Percentiles rank a stretch among this genome's conserved stretches.
phyloP scores from a whole-genome alignment of 805 yeast species.

The Yamadazyma olivae region DNA sequence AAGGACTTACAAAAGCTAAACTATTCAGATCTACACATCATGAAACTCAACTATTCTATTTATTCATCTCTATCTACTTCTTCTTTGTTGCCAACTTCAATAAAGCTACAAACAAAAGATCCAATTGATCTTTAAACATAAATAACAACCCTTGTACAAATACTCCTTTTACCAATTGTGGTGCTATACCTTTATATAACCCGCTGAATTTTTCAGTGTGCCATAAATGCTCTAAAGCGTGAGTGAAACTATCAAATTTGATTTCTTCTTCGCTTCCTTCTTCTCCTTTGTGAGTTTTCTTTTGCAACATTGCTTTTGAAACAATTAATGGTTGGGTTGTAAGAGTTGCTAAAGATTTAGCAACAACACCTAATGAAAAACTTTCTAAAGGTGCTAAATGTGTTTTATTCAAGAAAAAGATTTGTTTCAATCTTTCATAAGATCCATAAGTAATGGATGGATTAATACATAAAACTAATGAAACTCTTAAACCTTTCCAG shows the following conservation, averaged over 20 bases:
- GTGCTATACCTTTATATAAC: slow-evolving; percentile 76
- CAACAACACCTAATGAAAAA: slow-evolving; percentile 71
- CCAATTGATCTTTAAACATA: slow-evolving; percentile 73
- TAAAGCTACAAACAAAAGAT: slow-evolving; percentile 34
- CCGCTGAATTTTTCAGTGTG: slow-evolving; percentile 61
- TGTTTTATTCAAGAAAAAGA: slow-evolving; percentile 41
- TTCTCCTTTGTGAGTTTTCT: slow-evolving; percentile 25
- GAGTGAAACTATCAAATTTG: slow-evolving; percentile 55
- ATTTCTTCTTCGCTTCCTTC: slow-evolving; percentile 28
- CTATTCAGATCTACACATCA: no score
- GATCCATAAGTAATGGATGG: slow-evolving; percentile 88
- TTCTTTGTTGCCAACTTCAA: slow-evolving; percentile 20
- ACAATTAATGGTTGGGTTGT: slow-evolving; percentile 83
- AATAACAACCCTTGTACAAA: slow-evolving; percentile 81
- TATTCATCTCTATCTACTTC: not conserved
- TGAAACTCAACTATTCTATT: not conserved
- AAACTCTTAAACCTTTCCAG: slow-evolving; percentile 83
- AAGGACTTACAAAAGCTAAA: not conserved
- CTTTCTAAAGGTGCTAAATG: slow-evolving; percentile 60
- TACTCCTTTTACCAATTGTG: slow-evolving; percentile 78
- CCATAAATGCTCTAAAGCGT: slow-evolving; percentile 60
- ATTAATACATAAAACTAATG: slow-evolving; percentile 71
- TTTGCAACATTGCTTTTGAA: slow-evolving; percentile 78
- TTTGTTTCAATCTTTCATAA: slow-evolving; percentile 61
- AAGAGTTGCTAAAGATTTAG: slow-evolving; percentile 77